Base-by-base conservation (phyloP, 2,329 filamentous ascomycete species). In the Pseudogymnoascus sp. region DNA sequence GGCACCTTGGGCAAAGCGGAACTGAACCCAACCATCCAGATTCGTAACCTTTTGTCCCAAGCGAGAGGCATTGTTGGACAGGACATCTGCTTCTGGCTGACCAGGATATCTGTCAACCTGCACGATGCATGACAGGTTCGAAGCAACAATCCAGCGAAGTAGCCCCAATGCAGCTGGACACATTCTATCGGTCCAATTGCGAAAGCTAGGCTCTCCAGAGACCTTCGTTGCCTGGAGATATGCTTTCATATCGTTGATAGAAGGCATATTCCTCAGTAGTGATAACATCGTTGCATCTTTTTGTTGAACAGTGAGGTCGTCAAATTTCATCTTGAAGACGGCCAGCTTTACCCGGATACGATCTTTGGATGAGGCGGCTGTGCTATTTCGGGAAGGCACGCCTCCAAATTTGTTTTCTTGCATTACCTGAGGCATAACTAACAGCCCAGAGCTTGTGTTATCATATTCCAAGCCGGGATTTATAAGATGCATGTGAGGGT, bases 71-170 rank as follows among this genome's bases (percentile, higher is more conserved):
- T 63, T 63, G 2, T 62, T 62, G 18, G 61, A 56, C 10, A 62
- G 40, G 33, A 64, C 35, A 18, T 70, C 69, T 25, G 31, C 37
- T 65, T 70, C 70, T 7, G 69, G 67, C 10, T 70, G 63, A 3
- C 67, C 67, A 11, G 70, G 65, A 18, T 63, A 72, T 42, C 75
- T 75, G 47, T 87, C 84, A 14, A 94, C 86, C 68, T 93, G 86
- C 53, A 93, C 80, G 65, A 97, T 94, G 68, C 88, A 92, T 0
- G 92, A 93, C 53, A 91, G 82, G 69, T 96, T 96, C 0, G 92
- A 96, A 0, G 92, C 90, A 64, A 97, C 84, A 65, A 96, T 90
- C 92, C 92, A 97, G 61, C 90, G 83, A 18, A 97, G 76, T 0
- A 96, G 74, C 18, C 85, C 83, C 2, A 90, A 75, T 0, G 87